Base-by-base conservation (phyloP, 2,329 filamentous ascomycete genomes). In the Talaromyces sp. region DNA sequence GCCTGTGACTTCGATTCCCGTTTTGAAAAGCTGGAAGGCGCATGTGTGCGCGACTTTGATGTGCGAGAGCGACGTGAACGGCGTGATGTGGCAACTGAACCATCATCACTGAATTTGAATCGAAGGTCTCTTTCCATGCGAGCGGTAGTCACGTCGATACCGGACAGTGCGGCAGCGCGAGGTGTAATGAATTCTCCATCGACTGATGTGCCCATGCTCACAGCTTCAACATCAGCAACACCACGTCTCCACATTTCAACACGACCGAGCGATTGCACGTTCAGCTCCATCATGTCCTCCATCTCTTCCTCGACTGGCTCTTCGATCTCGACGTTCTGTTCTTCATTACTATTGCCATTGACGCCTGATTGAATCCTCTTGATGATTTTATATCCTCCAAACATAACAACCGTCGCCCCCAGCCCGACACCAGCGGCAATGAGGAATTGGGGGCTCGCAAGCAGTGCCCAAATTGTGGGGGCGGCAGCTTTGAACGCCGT, bases 311-410 rank as follows among this genome's bases (percentile, higher is more conserved):
- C 69, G 10, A 62, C 70, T 39, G 58, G 60, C 50, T 49, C 62
- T 51, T 55, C 43, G 24, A 51, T 55, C 8, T 52, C 47, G 19
- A 40, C 39, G 14, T 32, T 16, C 47, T 20, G 14, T 7, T 10
- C 41, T 22, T 55, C 56, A 29, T 54, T 53, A 47, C 56, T 49
- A 36, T 49, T 52, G 29, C 58, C 54, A 36, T 6, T 46, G 13
- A 14, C 9, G 69, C 76, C 65, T 79, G 78, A 52, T 36, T 63
- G 57, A 61, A 97, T 90, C 63, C 86, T 87, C 80, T 97, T 95
- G 75, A 99, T 86, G 70, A 99, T 97, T 76, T 96, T 97, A 83
- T 91, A 97, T 4, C 94, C 93, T 49, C 94, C 94, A 55, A 99
- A 90, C 71, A 94, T 92, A 65, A 99, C 90, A 8, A 97, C 86